These are phyloP conservation scores for Ananas comosus DNA, from an alignment of 176 grass and related monocot species.

Conservation along the genomic window DNA sequence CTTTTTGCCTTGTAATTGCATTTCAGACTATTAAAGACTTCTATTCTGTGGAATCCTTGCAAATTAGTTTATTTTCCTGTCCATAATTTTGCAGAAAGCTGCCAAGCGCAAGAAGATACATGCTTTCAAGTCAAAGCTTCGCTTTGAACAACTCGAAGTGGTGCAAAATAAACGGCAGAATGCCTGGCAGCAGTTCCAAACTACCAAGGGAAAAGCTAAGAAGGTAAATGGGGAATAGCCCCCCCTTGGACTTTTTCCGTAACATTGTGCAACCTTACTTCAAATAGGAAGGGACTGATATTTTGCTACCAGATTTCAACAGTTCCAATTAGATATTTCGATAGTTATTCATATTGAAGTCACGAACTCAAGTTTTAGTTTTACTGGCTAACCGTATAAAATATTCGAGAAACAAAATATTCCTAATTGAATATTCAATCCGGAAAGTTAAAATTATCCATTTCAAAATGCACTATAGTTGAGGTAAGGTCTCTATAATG, in stretches of 20 bases:
- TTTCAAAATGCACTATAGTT: too few species aligned
- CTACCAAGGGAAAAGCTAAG: constrained; percentile 85
- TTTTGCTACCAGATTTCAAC: too few species aligned
- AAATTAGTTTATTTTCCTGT: background rate
- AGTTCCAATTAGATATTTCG: too few species aligned
- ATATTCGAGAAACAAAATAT: too few species aligned
- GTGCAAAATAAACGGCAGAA: constrained; percentile 92
- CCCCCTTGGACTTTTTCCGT: background rate
- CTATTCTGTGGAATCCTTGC: background rate
- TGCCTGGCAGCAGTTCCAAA: constrained; percentile 98
- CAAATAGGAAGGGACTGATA: too few species aligned
- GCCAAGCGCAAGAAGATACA: constrained; percentile 94
- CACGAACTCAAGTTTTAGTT: too few species aligned
- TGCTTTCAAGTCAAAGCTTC: constrained; percentile 96
- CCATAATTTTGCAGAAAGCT: constrained; percentile 59
- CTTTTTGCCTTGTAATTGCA: background rate
- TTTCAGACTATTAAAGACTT: constrained; percentile 1
- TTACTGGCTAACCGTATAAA: too few species aligned
- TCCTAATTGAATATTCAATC: too few species aligned
- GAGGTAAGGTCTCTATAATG: too few species aligned
- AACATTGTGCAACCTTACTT: too few species aligned
- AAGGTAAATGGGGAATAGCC: constrained; percentile 37
- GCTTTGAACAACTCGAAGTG: constrained; percentile 75
- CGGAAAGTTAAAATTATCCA: too few species aligned
- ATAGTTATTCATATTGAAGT: too few species aligned